Evolutionary conservation across 306 rosid species (phyloP).

Genomic region (Cicer cuneatum): DNA sequence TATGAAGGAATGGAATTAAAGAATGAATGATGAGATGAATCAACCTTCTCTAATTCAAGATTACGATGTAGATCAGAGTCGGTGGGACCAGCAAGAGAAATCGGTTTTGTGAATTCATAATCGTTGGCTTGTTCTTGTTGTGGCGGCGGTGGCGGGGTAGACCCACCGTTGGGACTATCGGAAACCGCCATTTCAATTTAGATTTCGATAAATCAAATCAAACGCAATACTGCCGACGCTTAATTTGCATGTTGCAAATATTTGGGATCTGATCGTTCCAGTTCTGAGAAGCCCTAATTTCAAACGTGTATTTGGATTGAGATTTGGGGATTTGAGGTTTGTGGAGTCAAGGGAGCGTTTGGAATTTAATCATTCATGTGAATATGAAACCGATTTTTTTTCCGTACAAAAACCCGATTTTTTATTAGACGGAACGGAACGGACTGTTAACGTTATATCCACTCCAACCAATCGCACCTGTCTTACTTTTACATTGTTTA

Average conservation of each 20-base stretch:
- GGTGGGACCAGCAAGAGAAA: constrained; percentile 82
- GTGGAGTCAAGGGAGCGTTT: constrained; percentile 47
- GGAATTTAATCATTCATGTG: neutral
- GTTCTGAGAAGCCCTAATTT: constrained; percentile 13
- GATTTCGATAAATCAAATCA: constrained; percentile 4
- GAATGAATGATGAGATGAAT: constrained; percentile 23
- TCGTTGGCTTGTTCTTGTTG: constrained; percentile 47
- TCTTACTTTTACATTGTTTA: neutral
- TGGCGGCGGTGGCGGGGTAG: constrained; percentile 43
- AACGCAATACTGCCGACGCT: constrained; percentile 30
- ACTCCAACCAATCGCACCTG: constrained; percentile 37
- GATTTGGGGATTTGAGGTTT: constrained; percentile 29
- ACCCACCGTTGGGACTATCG: constrained; percentile 50
- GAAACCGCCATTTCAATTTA: constrained; percentile 72
- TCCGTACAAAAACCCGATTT: neutral
- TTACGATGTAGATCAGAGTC: constrained; percentile 75
- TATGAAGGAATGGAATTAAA: neutral
- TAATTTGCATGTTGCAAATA: constrained; percentile 28
- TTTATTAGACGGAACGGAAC: constrained; percentile 27
- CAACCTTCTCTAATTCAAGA: constrained; percentile 73
- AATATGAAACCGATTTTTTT: neutral
- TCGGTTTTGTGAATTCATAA: constrained; percentile 71
- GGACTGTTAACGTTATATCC: constrained; percentile 27
- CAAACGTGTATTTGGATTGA: constrained; percentile 20
- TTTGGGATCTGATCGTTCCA: constrained; percentile 34